These are phyloP conservation scores for Anisodus acutangulus DNA, from an alignment of 257 asterid species.

Conservation along the genomic window DNA sequence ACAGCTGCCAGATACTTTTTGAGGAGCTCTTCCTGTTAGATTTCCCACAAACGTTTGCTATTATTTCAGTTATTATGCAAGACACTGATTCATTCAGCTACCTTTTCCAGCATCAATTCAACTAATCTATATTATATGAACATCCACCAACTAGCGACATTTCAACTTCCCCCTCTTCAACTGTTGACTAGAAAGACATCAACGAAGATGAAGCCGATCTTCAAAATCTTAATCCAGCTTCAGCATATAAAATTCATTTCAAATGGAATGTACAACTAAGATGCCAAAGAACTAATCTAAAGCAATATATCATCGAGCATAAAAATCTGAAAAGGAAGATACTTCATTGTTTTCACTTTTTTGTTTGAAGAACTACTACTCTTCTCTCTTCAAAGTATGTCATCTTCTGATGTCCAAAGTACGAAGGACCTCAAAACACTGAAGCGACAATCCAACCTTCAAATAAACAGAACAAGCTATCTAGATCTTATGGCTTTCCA, in stretches of 20 bases:
- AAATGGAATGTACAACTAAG: slow-evolving; percentile 1
- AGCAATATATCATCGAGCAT: neutral
- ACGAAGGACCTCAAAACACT: slow-evolving; percentile 13
- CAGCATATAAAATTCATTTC: slow-evolving; percentile 12
- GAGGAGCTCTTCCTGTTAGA: neutral
- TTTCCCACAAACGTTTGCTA: neutral
- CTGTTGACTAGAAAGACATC: slow-evolving; percentile 24
- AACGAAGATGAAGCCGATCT: neutral
- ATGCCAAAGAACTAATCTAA: slow-evolving; percentile 18
- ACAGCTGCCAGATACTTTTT: slow-evolving; percentile 5
- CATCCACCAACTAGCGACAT: slow-evolving; percentile 26
- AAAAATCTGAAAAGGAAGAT: slow-evolving; percentile 4
- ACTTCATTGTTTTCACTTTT: neutral
- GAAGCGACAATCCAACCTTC: slow-evolving; percentile 19
- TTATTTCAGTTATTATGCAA: neutral
- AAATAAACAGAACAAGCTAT: neutral
- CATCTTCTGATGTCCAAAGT: slow-evolving; percentile 25
- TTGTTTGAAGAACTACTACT: slow-evolving; percentile 2
- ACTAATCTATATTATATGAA: neutral
- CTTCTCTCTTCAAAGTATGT: slow-evolving; percentile 8
- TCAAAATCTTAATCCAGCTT: slow-evolving; percentile 17
- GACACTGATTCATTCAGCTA: slow-evolving; percentile 8
- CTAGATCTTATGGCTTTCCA: slow-evolving; percentile 15
- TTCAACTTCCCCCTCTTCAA: slow-evolving; percentile 20
- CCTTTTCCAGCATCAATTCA: slow-evolving; percentile 23